Conservation (phyloP, 2,329 filamentous ascomycete genomes). For the Verruconis gallopava region DNA sequence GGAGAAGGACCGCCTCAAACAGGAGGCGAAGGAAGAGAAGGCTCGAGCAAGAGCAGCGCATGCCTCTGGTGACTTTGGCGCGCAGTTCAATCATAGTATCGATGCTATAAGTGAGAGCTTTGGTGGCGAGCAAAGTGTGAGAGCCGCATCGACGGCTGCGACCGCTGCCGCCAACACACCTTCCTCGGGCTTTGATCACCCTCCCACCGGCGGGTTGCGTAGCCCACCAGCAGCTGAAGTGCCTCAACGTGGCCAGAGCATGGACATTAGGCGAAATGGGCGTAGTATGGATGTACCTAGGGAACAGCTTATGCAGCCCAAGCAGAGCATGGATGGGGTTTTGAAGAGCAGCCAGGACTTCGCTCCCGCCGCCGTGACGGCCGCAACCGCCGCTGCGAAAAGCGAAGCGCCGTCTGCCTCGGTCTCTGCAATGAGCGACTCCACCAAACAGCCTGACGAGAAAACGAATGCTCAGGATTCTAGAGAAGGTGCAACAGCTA, state of each 20-base stretch:
- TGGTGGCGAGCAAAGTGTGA: background rate
- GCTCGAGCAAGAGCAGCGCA: background rate
- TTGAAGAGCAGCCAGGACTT: too few species aligned
- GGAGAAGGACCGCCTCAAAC: constrained; percentile 5
- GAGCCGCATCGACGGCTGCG: background rate
- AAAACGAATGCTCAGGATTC: constrained; percentile 6
- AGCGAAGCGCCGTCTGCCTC: background rate
- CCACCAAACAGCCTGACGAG: background rate
- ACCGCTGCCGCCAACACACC: background rate
- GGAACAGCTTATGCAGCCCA: constrained; percentile 1
- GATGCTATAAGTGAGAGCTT: background rate
- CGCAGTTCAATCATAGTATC: too few species aligned
- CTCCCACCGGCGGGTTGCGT: background rate
- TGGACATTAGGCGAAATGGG: background rate
- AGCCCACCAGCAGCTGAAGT: background rate
- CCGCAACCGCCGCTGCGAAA: too few species aligned
- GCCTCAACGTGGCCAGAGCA: constrained; percentile 3
- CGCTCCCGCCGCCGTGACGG: too few species aligned
- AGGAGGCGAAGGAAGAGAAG: constrained; percentile 1
- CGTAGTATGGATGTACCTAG: constrained; percentile 3
- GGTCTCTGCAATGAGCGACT: background rate
- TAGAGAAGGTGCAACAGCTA: constrained; percentile 2
- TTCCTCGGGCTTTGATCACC: background rate
- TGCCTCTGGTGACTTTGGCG: background rate
- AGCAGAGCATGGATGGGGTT: constrained; percentile 2